Percentiles rank a stretch among this genome's conserved stretches.
Conservation (phyloP, 2,329 filamentous ascomycete species). For the Xylariaceae sp. region DNA sequence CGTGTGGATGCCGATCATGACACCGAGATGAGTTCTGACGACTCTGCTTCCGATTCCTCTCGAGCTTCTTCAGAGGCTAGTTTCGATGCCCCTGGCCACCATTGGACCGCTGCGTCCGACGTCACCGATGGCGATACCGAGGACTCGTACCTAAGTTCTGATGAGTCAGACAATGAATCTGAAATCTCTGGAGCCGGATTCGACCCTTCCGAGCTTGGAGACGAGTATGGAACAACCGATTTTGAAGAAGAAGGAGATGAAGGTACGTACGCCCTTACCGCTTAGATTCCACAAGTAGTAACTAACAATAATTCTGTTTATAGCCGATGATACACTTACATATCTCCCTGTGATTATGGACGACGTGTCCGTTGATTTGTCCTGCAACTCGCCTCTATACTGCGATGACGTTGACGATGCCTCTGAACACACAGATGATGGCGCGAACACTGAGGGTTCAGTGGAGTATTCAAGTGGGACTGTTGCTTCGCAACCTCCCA, state of each 20-base stretch:
- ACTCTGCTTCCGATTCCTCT: too few species aligned
- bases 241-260: constrained; percentile 13
- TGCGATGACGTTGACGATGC: constrained; percentile 9
- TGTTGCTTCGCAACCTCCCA: too few species aligned
- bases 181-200: constrained; percentile 3
- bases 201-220: constrained; percentile 8
- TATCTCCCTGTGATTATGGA: background rate
- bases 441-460: background rate
- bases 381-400: background rate
- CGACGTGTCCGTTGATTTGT: background rate
- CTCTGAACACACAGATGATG: constrained; percentile 2
- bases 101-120: too few species aligned
- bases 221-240: constrained; percentile 4
- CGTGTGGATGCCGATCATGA: too few species aligned
- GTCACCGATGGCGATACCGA: too few species aligned
- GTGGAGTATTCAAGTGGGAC: background rate
- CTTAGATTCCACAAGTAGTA: constrained; percentile 1
- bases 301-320: background rate
- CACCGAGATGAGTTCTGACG: too few species aligned
- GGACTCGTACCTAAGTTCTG: background rate
- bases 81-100: too few species aligned
- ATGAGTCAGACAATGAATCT: constrained; percentile 6
- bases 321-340: too few species aligned
- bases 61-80: too few species aligned
- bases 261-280: constrained; percentile 8